These are phyloP conservation scores for Monilinia fructigena DNA, from an alignment of 2,329 filamentous ascomycete genomes.

Conservation along the genomic window DNA sequence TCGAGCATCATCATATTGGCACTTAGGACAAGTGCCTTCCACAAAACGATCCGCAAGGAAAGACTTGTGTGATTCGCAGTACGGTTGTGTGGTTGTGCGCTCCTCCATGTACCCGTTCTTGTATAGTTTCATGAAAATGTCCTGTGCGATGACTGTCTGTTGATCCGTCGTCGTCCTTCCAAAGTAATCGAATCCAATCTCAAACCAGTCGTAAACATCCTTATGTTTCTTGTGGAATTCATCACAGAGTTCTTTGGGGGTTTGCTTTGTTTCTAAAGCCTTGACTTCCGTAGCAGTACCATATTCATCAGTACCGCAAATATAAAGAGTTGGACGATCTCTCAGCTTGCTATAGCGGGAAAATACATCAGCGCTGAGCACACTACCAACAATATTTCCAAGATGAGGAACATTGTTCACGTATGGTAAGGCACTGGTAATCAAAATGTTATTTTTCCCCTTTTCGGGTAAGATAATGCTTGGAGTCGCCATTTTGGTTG, in stretches of 20 bases:
- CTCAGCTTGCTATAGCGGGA: conserved; percentile 77
- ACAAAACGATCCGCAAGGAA: conserved; percentile 87
- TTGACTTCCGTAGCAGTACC: conserved; percentile 96
- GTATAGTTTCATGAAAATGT: conserved; percentile 84
- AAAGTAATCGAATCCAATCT: conserved; percentile 92
- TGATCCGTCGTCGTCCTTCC: conserved; percentile 85
- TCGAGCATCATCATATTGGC: conserved; percentile 67
- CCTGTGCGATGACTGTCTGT: conserved; percentile 90
- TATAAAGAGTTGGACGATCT: conserved; percentile 75
- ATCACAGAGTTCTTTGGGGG: conserved; percentile 79
- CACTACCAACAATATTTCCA: conserved; percentile 84
- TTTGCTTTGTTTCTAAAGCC: conserved; percentile 82
- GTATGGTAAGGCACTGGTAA: conserved; percentile 90
- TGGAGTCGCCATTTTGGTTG: conserved; percentile 33
- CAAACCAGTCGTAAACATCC: conserved; percentile 94
- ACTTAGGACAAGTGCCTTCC: conserved; percentile 75
- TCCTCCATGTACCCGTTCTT: conserved; percentile 87
- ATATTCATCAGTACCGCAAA: conserved; percentile 92
- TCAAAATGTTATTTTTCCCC: conserved; percentile 81
- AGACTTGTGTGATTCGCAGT: conserved; percentile 73
- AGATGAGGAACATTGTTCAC: conserved; percentile 79
- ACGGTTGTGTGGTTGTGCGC: conserved; percentile 83
- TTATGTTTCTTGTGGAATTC: conserved; percentile 91
- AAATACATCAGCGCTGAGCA: conserved; percentile 86
- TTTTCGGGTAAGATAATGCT: conserved; percentile 60